Percentiles rank a stretch among this genome's conserved stretches.
Evolutionary conservation across 2,329 filamentous ascomycete species (phyloP).

Genomic region (Keithomyces neogunnii): DNA sequence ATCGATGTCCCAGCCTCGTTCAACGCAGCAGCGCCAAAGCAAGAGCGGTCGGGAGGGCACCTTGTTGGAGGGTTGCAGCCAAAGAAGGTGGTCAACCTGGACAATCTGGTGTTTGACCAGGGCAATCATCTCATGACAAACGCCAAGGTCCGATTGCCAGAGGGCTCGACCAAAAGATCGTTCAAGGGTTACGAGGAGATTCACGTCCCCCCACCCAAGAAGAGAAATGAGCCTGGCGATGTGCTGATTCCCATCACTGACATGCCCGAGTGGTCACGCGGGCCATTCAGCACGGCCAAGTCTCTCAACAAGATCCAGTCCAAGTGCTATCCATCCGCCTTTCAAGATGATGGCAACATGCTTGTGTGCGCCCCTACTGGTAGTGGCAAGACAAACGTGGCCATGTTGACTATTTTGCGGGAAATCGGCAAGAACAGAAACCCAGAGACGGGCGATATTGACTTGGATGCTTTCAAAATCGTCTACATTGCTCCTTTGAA

Average conservation of each 20-base stretch:
- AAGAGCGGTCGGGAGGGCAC: constrained; percentile 55
- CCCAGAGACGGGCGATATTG: constrained; percentile 81
- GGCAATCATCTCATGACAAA: constrained; percentile 99
- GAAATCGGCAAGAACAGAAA: constrained; percentile 96
- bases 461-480: constrained; percentile 95
- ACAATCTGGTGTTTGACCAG: constrained; percentile 94
- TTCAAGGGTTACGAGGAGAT: constrained; percentile 99
- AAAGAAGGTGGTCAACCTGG: constrained; percentile 79
- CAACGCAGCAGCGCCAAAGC: constrained; percentile 37
- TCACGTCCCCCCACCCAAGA: constrained; percentile 88
- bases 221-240: constrained; percentile 72
- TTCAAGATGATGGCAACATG: constrained; percentile 93
- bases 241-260: constrained; percentile 75
- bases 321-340: constrained; percentile 83
- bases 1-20: constrained; percentile 64
- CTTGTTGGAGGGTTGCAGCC: constrained; percentile 80
- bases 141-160: constrained; percentile 83
- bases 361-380: constrained; percentile 95
- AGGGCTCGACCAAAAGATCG: constrained; percentile 87
- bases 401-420: constrained; percentile 91
- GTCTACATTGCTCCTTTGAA: constrained; percentile 96
- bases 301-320: constrained; percentile 94
- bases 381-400: constrained; percentile 97
- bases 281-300: constrained; percentile 77
- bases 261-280: constrained; percentile 84